These are phyloP conservation scores for Fraxinus pennsylvanica DNA, from an alignment of 257 asterid species.

Conservation along the genomic window DNA sequence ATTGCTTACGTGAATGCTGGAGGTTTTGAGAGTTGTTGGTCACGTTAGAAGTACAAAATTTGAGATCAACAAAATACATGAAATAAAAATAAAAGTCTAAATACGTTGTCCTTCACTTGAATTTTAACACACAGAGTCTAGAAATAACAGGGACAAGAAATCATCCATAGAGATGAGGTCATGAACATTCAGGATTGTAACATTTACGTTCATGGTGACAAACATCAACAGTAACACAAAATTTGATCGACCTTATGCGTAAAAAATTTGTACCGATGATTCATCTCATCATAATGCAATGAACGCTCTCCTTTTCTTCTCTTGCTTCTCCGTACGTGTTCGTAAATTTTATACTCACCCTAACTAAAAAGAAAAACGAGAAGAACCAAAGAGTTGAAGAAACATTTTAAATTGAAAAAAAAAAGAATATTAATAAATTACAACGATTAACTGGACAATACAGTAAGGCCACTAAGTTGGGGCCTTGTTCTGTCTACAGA, in stretches of 20 bases:
- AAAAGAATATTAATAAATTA: conserved; percentile 10
- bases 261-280: conserved; percentile 21
- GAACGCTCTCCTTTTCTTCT: conserved; percentile 7
- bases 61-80: too few relatives aligned
- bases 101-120: not conserved
- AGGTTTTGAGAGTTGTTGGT: too few relatives aligned
- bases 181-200: not conserved
- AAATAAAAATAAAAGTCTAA: too few relatives aligned
- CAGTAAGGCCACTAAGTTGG: conserved; percentile 58
- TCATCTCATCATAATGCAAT: conserved; percentile 4
- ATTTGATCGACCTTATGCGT: conserved; percentile 20
- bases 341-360: conserved; percentile 11
- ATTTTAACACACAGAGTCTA: not conserved
- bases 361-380: not conserved
- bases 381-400: not conserved
- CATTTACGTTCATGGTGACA: not conserved
- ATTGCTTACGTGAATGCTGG: too few relatives aligned
- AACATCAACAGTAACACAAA: conserved; percentile 21
- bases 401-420: not conserved
- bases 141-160: not conserved
- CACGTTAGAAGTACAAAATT: too few relatives aligned
- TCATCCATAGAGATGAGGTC: not conserved
- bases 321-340: conserved; percentile 25
- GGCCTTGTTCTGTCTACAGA: conserved; percentile 64
- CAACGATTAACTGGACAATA: conserved; percentile 38